phyloP scores from a whole-genome alignment of 1,139 yeast species.

The Candida anutae region DNA sequence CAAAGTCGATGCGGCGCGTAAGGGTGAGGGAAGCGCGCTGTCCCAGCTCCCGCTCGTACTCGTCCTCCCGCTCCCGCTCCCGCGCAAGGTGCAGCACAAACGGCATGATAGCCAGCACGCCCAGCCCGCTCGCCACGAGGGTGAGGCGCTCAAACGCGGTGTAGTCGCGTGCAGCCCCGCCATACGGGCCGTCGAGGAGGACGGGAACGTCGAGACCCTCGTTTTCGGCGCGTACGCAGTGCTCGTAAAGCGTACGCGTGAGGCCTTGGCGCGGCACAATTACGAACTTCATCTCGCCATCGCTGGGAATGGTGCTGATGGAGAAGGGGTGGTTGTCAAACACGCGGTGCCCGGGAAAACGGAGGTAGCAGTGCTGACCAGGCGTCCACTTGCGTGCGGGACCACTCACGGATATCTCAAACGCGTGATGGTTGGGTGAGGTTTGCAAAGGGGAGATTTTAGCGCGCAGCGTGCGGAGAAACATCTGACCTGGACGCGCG shows the following conservation, averaged over 20 bases:
- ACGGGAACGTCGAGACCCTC: constrained; percentile 24
- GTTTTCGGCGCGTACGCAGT: constrained; percentile 12
- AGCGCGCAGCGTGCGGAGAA: constrained; percentile 42
- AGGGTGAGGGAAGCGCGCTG: constrained; percentile 13
- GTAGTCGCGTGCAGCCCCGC: constrained; percentile 47
- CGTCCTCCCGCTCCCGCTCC: constrained; percentile 8
- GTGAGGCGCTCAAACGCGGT: constrained; percentile 42
- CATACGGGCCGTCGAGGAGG: constrained; percentile 57
- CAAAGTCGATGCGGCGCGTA: constrained; percentile 34
- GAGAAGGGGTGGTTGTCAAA: constrained; percentile 62
- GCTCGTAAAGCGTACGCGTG: constrained; percentile 26
- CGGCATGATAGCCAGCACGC: constrained; percentile 49
- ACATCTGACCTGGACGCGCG: constrained; percentile 34
- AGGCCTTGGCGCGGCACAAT: constrained; percentile 47
- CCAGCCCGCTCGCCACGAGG: constrained; percentile 44
- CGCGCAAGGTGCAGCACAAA: constrained; percentile 24
- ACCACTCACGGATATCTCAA: constrained; percentile 35
- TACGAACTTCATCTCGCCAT: constrained; percentile 35
- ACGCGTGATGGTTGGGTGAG: constrained; percentile 10
- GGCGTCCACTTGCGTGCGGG: constrained; percentile 43
- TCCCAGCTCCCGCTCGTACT: constrained; percentile 6
- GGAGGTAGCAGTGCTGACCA: constrained; percentile 54
- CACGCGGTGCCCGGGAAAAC: constrained; percentile 38
- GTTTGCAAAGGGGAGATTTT: constrained; percentile 16
- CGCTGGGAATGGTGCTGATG: constrained; percentile 28